Base-by-base conservation (phyloP, 2,329 filamentous ascomycete species). In the Blastomyces emzantsi region DNA sequence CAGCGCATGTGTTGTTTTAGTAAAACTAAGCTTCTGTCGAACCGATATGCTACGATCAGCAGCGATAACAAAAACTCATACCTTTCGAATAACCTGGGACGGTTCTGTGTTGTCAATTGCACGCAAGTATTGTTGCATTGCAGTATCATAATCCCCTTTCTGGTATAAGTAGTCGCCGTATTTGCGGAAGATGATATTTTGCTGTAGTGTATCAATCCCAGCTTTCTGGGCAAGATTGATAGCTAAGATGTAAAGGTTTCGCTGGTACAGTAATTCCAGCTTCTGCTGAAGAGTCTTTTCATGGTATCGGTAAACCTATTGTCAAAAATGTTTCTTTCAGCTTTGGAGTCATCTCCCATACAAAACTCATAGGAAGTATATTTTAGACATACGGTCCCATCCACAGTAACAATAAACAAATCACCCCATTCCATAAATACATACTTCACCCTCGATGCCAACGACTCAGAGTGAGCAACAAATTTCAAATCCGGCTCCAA, bases 101-200 rank as follows among this genome's bases (percentile, higher is more conserved):
- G 93, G 93, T 71, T 97, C 93, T 0, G 93, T 97, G 64, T 90
- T 94, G 72, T 97, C 92, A 65, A 99, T 97, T 0, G 95, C 93
- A 69, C 91, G 89, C 66, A 99, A 86, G 73, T 99, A 99, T 74
- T 97, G 94, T 70, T 95, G 89, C 95, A 99, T 99, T n/a, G 95
- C 92, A 7, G 90, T 94, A 72, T 99, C 94, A 72, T 93, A 99
- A 72, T 97, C 92, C 4, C 90, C 91, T 71, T 96, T 96, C 68
- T 95, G 90, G 71, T 99, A 97, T 3, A 97, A 77, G 71, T 93
- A 90, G 73, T 99, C 94, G 15, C 93, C 94, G 74, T 96, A 97
- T 73, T 88, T 92, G 64, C 93, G 87, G 72, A 93, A 95, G 64
- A 99, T 99, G 64, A 90, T 81, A 70, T 95, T 97, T 70, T 96